Evolutionary conservation across 352 stramenopile genomes (phyloP), one percentile per base, ranked within the genome.

Genomic region (Globisporangium perplexum): DNA sequence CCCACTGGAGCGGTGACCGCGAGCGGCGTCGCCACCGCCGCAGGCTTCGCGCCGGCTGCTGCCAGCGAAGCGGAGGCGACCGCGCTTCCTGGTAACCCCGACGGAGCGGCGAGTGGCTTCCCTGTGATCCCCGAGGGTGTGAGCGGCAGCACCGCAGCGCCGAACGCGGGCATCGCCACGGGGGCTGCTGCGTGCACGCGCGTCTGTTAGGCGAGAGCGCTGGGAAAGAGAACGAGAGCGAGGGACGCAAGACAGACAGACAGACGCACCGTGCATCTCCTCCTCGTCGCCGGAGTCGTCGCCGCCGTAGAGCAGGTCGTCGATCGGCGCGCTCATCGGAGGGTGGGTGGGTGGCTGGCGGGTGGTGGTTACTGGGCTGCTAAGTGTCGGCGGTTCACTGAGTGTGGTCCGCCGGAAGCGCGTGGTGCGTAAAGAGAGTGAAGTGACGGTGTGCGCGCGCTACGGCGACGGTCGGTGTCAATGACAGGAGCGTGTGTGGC

Each of bases 211-310:
- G 15, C n/a, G 31, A 38, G 31, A 11, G 31, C 15, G 14, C 10
- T 11, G 31, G 8, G 10, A 11, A 38, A 38, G 31, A 38, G n/a
- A n/a, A n/a, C n/a, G n/a, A n/a, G 14, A 39, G 33, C 14, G 33
- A 39, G 8, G 31, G 26, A 20, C 1, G 22, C 17, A 46, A 1
- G 3, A 31, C 18, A 46, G 39, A n/a, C 4, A 26, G n/a, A n/a
- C n/a, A n/a, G n/a, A 78, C 77, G 60, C 68, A 91, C 81, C 56
- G 50, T 61, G 69, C 63, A 91, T 76, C 4, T 88, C 74, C 28
- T 86, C 78, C 39, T 92, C 82, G 49, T 92, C 82, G 43, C 82
- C 82, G 28, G 82, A 90, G 66, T 94, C 83, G 41, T 92, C 81
- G 54, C 76, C 81, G 45, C 77, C 81, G 61, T 82, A 94, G 47